Conservation (phyloP, 768 basidiomycete species). For the Zangia roseola region DNA sequence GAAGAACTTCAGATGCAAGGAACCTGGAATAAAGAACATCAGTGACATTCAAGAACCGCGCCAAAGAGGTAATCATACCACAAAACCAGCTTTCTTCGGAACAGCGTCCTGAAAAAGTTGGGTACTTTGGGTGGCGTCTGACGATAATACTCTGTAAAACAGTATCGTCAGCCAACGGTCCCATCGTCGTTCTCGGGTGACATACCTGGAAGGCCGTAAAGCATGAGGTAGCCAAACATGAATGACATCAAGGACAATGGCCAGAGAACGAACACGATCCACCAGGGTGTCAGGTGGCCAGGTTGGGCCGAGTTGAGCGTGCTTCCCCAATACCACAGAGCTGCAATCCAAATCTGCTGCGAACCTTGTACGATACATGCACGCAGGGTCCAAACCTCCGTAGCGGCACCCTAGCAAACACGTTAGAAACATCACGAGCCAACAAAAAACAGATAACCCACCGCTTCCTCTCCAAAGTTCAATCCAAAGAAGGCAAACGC, state of each 20-base stretch:
- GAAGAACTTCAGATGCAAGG: slow-evolving; percentile 85
- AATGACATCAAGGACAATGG: slow-evolving; percentile 76
- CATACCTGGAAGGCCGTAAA: slow-evolving; percentile 82
- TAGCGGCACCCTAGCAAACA: slow-evolving; percentile 73
- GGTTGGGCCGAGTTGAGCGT: slow-evolving; percentile 58
- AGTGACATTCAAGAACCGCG: background rate
- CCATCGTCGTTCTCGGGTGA: background rate
- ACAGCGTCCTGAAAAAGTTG: slow-evolving; percentile 85
- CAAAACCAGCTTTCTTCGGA: slow-evolving; percentile 86
- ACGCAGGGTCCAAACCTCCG: slow-evolving; percentile 89
- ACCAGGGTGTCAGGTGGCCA: slow-evolving; percentile 70
- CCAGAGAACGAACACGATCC: slow-evolving; percentile 81
- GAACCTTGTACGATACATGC: slow-evolving; percentile 94
- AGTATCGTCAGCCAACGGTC: slow-evolving; percentile 4
- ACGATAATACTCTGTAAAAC: slow-evolving; percentile 70
- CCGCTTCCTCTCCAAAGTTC: slow-evolving; percentile 96
- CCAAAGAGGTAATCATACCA: slow-evolving; percentile 46
- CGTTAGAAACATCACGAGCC: slow-evolving; percentile 3
- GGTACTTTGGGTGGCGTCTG: slow-evolving; percentile 95
- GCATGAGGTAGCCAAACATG: slow-evolving; percentile 78
- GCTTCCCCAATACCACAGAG: slow-evolving; percentile 95
- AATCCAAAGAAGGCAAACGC: slow-evolving; percentile 93
- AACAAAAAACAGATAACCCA: slow-evolving; percentile 31
- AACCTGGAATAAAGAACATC: slow-evolving; percentile 46
- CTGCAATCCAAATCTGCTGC: slow-evolving; percentile 95